Conservation (phyloP, 2,329 filamentous ascomycete species). For the Arthrobotrys conoides region DNA sequence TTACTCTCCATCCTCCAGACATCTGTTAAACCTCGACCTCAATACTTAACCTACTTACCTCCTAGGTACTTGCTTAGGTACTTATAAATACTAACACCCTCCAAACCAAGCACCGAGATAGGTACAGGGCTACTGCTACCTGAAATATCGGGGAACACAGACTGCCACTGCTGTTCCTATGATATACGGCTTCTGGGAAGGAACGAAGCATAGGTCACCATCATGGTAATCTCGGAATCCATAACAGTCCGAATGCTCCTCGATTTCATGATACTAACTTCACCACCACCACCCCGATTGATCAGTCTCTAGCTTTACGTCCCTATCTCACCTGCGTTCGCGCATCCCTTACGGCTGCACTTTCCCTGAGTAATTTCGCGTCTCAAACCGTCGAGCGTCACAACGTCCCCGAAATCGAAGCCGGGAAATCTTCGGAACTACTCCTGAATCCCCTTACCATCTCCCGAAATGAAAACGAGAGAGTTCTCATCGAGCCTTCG, state of each 20-base stretch:
- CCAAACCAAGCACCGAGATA: too few relatives aligned
- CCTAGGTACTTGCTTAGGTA: too few relatives aligned
- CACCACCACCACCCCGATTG: background rate
- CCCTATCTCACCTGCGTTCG: constrained; percentile 97
- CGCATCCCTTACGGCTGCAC: constrained; percentile 90
- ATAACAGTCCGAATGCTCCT: background rate
- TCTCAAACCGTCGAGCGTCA: constrained; percentile 96
- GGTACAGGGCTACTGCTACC: background rate
- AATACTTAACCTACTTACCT: too few relatives aligned
- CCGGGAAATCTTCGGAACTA: constrained; percentile 90
- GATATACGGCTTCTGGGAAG: background rate
- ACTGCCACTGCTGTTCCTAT: background rate
- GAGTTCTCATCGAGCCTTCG: constrained; percentile 93
- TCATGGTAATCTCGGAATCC: constrained; percentile 40
- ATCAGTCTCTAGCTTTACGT: constrained; percentile 93
- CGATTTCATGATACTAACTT: background rate
- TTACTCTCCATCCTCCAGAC: too few relatives aligned
- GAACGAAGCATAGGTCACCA: background rate
- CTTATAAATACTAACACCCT: too few relatives aligned
- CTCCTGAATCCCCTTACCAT: constrained; percentile 91
- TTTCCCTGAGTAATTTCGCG: constrained; percentile 96
- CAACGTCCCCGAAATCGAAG: constrained; percentile 98
- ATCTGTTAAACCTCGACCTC: constrained; percentile 20
- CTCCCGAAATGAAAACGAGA: constrained; percentile 96
- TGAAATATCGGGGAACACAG: background rate